Conservation (phyloP, 164 flowering plant genomes). For the Chimonanthus salicifolius region DNA sequence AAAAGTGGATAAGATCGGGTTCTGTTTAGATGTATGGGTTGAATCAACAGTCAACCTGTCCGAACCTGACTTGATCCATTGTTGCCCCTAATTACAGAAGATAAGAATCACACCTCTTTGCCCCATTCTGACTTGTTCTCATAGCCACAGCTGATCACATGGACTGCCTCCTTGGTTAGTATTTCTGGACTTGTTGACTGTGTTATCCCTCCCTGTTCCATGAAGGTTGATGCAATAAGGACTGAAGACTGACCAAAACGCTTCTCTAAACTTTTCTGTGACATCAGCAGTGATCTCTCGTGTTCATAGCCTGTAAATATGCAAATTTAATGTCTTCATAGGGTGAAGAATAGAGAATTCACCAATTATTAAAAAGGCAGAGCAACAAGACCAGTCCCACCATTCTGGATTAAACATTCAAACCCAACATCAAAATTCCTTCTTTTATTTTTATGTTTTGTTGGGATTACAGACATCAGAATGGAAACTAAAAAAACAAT, state of each 20-base stretch:
- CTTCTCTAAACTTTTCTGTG: constrained; percentile 93
- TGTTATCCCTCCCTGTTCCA: constrained; percentile 96
- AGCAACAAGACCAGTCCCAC: too few species aligned
- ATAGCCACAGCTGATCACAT: constrained; percentile 97
- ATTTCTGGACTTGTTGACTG: constrained; percentile 89
- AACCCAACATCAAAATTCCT: too few species aligned
- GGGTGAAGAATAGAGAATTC: not conserved
- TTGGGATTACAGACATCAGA: too few species aligned
- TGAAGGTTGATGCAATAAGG: constrained; percentile 91
- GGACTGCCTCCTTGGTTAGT: constrained; percentile 91
- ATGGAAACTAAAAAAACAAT: too few species aligned
- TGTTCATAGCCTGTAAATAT: constrained; percentile 74
- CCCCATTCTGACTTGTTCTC: constrained; percentile 99
- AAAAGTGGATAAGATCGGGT: too few species aligned
- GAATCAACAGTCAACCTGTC: too few species aligned
- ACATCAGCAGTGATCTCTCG: constrained; percentile 90
- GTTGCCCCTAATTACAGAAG: too few species aligned
- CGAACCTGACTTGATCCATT: too few species aligned
- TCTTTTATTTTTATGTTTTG: too few species aligned
- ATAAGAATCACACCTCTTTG: constrained; percentile 64
- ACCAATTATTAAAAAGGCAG: too few species aligned
- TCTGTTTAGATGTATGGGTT: too few species aligned
- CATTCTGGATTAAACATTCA: too few species aligned
- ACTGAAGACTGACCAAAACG: constrained; percentile 96
- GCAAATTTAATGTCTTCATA: not conserved